A percentile compares a stretch with the other conserved stretches of the same genome.
Evolutionary conservation across 2,329 filamentous ascomycete genomes (phyloP).

Genomic region (Dryadomyces quercivorus): DNA sequence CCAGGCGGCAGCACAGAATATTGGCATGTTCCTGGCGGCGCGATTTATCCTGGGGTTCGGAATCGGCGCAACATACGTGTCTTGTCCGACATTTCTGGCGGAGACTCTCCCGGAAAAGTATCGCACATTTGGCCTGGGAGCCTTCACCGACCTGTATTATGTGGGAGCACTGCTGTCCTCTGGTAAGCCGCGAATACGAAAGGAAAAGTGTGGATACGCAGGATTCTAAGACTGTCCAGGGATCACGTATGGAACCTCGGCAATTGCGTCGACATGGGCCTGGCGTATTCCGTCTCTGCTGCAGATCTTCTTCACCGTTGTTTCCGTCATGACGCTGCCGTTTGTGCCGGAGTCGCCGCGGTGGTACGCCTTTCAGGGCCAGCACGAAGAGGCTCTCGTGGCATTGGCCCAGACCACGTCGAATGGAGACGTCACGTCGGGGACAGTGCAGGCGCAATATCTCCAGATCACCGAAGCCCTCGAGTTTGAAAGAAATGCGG

Average conservation of each 20-base stretch:
- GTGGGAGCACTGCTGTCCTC: slow-evolving; percentile 31
- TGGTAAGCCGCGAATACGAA: too few relatives aligned
- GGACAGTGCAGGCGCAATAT: slow-evolving; percentile 1
- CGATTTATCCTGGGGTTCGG: slow-evolving; percentile 24
- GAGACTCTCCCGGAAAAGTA: slow-evolving; percentile 5
- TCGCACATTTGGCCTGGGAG: slow-evolving; percentile 25
- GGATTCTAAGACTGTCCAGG: too few relatives aligned
- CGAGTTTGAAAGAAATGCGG: neutral
- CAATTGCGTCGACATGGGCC: slow-evolving; percentile 10
- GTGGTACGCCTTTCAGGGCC: slow-evolving; percentile 6
- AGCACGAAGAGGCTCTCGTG: slow-evolving; percentile 17
- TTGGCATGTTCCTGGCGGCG: slow-evolving; percentile 16
- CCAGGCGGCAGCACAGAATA: slow-evolving; percentile 13
- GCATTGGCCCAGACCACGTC: slow-evolving; percentile 28
- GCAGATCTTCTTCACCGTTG: slow-evolving; percentile 13
- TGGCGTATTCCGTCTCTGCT: slow-evolving; percentile 13
- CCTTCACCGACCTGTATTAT: slow-evolving; percentile 27
- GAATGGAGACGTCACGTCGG: slow-evolving; percentile 3
- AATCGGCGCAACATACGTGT: slow-evolving; percentile 18
- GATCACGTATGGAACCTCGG: slow-evolving; percentile 24
- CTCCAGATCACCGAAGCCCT: slow-evolving; percentile 8
- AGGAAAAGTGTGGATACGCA: too few relatives aligned
- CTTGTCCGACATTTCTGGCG: slow-evolving; percentile 4
- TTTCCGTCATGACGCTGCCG: slow-evolving; percentile 14
- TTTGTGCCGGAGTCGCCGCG: slow-evolving; percentile 10